Evolutionary conservation across 768 basidiomycete genomes (phyloP), one percentile per base, ranked within the genome.

Genomic region (Hygrocybe punicea): DNA sequence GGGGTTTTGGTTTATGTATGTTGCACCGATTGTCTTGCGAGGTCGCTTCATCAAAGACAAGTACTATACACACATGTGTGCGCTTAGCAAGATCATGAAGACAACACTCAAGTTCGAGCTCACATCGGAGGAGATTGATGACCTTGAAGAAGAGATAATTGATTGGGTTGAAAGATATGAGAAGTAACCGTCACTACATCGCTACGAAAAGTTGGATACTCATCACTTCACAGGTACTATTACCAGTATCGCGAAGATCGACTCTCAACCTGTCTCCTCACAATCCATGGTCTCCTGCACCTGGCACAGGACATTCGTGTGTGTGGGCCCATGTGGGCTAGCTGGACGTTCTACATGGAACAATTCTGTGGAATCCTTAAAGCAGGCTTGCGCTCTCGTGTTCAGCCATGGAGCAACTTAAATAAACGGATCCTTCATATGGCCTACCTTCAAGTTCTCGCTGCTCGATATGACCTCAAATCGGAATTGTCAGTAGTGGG

Each of bases 151-250:
- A 3, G 62, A 62, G 0, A 72, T 78, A 45, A 55, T 63, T 4
- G 17, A 54, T 0, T 79, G 76, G 78, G 75, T 78, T 2, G 9
- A 63, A 37, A 51, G 68, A 4, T 80, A 71, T 58, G 76, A 81
- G 63, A 54, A 52, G 76, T 76, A 53, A 16, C 69, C 58, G 21
- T 36, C n/a, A 4, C 17, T 13, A 17, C 13, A 11, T 0, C 23
- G 39, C 13, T 58, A 54, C 0, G 68, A 74, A 50, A n/a, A 76
- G n/a, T 51, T 60, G 1, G 29, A 55, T 6, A 50, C 76, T 2
- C 56, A 66, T 1, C 33, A 16, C 23, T 25, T 17, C 13, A 7
- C 46, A 72, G 72, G 37, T 57, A 63, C 10, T 76, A 74, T 49
- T 74, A 71, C 51, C 71, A 75, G 42, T 64, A 73, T 53, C n/a